Evolutionary conservation across 371 early-diverging fungal genomes (phyloP).

Genomic region (Lichtheimia ornata): DNA sequence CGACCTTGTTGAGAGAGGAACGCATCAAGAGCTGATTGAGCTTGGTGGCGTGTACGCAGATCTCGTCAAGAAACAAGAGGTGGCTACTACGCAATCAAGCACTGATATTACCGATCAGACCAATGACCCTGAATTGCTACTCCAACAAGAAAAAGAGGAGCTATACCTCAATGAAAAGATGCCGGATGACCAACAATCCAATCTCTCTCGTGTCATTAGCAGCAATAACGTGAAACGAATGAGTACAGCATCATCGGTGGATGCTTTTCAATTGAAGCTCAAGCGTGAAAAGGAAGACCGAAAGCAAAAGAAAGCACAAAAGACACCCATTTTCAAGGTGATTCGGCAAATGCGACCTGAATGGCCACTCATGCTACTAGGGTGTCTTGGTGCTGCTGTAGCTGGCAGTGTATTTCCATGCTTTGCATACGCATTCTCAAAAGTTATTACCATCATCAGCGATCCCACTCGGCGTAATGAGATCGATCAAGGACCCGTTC

Average conservation of each 20-base stretch:
- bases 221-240: conserved; percentile 24
- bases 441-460: conserved; percentile 32
- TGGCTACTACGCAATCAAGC: conserved; percentile 16
- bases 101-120: not conserved
- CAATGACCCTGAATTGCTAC: conserved; percentile 18
- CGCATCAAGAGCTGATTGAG: conserved; percentile 63
- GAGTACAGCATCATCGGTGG: conserved; percentile 30
- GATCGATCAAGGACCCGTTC: conserved; percentile 34
- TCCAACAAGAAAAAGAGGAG: conserved; percentile 45
- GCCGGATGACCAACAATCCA: not conserved
- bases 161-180: conserved; percentile 6
- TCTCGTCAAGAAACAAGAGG: conserved; percentile 60
- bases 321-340: conserved; percentile 47
- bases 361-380: conserved; percentile 42
- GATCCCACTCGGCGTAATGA: conserved; percentile 1
- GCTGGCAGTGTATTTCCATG: conserved; percentile 63
- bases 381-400: conserved; percentile 47
- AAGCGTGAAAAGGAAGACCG: conserved; percentile 45
- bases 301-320: conserved; percentile 42
- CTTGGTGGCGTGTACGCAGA: conserved; percentile 56
- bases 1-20: conserved; percentile 71
- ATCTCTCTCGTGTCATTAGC: not conserved
- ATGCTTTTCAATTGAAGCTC: conserved; percentile 49
- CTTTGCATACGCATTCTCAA: conserved; percentile 48
- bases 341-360: conserved; percentile 37